Evolutionary conservation across 306 rosid species (phyloP).

Genomic region (Carpinus viminea): DNA sequence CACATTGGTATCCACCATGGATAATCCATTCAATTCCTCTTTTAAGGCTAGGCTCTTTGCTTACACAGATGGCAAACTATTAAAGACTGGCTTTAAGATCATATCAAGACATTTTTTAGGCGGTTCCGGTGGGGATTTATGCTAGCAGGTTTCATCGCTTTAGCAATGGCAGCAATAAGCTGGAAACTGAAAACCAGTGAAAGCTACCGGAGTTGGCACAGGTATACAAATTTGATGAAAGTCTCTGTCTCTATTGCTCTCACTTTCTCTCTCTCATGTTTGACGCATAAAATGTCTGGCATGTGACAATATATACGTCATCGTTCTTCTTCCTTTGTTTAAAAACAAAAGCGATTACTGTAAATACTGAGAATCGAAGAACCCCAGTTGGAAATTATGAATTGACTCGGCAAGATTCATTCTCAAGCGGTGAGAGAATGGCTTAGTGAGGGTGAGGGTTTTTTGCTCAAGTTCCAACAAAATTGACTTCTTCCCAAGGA

Average conservation of each 20-base stretch:
- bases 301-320: slow-evolving; percentile 73
- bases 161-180: slow-evolving; percentile 80
- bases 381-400: slow-evolving; percentile 33
- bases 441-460: background rate
- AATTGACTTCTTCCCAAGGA: background rate
- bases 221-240: slow-evolving; percentile 45
- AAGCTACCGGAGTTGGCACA: slow-evolving; percentile 96
- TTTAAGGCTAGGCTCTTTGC: slow-evolving; percentile 14
- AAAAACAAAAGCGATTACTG: slow-evolving; percentile 47
- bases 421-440: slow-evolving; percentile 24
- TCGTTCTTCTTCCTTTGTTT: slow-evolving; percentile 80
- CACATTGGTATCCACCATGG: no score
- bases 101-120: slow-evolving; percentile 52
- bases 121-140: slow-evolving; percentile 78
- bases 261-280: slow-evolving; percentile 17
- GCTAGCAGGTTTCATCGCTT: slow-evolving; percentile 60
- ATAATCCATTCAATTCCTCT: background rate
- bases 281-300: slow-evolving; percentile 59
- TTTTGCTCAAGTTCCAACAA: slow-evolving; percentile 1
- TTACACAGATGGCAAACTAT: slow-evolving; percentile 63
- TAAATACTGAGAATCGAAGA: slow-evolving; percentile 32
- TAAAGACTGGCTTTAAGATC: slow-evolving; percentile 57
- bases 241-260: slow-evolving; percentile 23
- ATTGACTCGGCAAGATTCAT: slow-evolving; percentile 53
- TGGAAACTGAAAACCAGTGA: slow-evolving; percentile 77